phyloP scores from a whole-genome alignment of 2,329 filamentous ascomycete genomes.

The Epichloe sibirici region DNA sequence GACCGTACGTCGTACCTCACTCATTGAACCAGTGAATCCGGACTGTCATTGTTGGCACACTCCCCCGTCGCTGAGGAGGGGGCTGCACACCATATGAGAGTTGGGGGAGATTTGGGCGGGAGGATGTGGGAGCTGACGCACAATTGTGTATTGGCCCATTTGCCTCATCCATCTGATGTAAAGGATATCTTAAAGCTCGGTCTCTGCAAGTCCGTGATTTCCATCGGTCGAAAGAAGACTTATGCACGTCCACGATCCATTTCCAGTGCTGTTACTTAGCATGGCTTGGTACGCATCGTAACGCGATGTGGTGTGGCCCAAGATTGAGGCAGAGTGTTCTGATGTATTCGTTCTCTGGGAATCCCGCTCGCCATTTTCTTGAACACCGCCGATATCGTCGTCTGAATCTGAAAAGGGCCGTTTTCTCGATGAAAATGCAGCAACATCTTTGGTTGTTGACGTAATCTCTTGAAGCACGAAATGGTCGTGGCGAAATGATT shows the following conservation, averaged over 20 bases:
- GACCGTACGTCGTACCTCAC: not conserved
- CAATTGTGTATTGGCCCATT: not conserved
- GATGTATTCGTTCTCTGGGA: not conserved
- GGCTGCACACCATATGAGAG: not conserved
- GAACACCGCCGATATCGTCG: not conserved
- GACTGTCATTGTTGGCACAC: not conserved
- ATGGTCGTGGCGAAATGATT: not conserved
- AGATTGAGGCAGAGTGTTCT: not conserved
- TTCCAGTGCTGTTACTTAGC: constrained; percentile 14
- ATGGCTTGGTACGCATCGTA: constrained; percentile 23
- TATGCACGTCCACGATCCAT: constrained; percentile 19
- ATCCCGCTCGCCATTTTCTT: not conserved
- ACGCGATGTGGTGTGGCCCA: constrained; percentile 13
- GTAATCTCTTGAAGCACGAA: not conserved
- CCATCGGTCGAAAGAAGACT: constrained; percentile 23
- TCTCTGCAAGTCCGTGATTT: constrained; percentile 20
- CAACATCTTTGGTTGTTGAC: not conserved
- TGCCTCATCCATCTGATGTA: not conserved
- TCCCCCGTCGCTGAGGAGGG: not conserved
- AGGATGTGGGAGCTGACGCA: not conserved
- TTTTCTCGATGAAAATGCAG: not conserved
- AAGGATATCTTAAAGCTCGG: constrained; percentile 17
- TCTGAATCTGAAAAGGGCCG: not conserved
- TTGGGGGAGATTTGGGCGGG: not conserved
- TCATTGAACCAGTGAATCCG: not conserved